Evolutionary conservation across 345 rosid genomes (phyloP), one percentile per base, ranked within the genome.

Genomic region (Gynandropsis gynandra): DNA sequence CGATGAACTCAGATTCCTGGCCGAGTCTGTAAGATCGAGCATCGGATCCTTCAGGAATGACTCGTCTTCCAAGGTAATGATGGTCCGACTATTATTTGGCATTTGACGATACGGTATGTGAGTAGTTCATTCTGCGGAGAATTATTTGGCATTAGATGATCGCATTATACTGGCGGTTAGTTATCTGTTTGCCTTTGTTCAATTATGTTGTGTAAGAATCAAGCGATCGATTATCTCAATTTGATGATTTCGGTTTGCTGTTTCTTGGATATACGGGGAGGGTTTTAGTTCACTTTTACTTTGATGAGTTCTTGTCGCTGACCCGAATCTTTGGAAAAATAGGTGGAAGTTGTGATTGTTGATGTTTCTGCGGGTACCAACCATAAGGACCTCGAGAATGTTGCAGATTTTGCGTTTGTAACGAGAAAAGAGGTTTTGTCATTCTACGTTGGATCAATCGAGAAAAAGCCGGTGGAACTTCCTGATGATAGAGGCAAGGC

Each of bases 1-100:
- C 61, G 75, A 76, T n/a, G 97, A 89, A 74, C 88, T 89, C 52
- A 80, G 69, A 2, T 80, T 76, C 75, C 80, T 89, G 15, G 69
- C 84, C 4, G 67, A 71, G n/a, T 74, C 89, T 20, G 92, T 82
- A 45, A 66, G 73, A 55, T 76, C 85, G 62, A 66, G 61, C 39
- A 73, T 89, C 69, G 16, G 2, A 52, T 42, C 60, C 52, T 77
- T 82, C 69, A 67, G 80, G 55, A 50, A 27, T 33, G 59, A 32
- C 61, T 55, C 76, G 10, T 65, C 80, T 58, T 50, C 73, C 38
- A 64, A 79, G 85, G 89, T 85, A 47, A 38, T 12, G 32, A 10
- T 9, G 17, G 8, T 12, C 21, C 9, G 49, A 44, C 2, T 16
- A 14, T 24, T 24, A 11, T 5, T 46, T 21, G 35, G n/a, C 11